Evolutionary conservation across 2,329 filamentous ascomycete species (phyloP).

Genomic region (Botryosphaeria dothidea): DNA sequence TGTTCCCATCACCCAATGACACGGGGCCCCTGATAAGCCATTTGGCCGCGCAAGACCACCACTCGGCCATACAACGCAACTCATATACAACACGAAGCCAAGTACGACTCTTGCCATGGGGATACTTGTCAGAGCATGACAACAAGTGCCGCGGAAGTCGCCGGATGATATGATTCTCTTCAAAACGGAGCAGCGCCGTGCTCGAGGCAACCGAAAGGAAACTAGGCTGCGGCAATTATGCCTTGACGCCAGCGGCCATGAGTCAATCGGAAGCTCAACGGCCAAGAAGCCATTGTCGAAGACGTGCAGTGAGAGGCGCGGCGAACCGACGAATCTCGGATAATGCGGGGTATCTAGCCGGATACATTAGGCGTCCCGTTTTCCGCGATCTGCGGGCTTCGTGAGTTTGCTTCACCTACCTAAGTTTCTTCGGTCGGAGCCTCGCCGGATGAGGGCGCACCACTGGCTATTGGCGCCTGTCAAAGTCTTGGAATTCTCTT

Average conservation of each 20-base stretch:
- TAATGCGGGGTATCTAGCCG: conserved; percentile 3
- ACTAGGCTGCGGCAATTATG: not conserved
- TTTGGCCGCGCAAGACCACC: not conserved
- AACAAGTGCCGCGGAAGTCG: not conserved
- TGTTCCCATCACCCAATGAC: not conserved
- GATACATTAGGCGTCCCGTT: not conserved
- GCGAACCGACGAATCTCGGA: not conserved
- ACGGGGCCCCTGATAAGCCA: not conserved
- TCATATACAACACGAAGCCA: conserved; percentile 1
- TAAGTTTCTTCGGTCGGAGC: no score
- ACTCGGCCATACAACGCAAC: not conserved
- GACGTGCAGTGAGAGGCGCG: not conserved
- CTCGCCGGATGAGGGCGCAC: no score
- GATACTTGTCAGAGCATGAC: not conserved
- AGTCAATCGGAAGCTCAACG: not conserved
- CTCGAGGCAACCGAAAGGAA: not conserved
- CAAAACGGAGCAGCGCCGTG: not conserved
- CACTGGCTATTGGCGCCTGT: not conserved
- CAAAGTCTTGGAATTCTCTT: not conserved
- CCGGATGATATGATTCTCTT: not conserved
- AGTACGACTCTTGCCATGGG: not conserved
- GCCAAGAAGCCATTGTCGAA: conserved; percentile 1
- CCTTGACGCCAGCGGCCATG: not conserved
- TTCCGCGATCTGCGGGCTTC: not conserved
- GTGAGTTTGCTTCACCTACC: not conserved